Base-by-base conservation (phyloP, 2,329 filamentous ascomycete species). In the Mycosphaerella sp. region DNA sequence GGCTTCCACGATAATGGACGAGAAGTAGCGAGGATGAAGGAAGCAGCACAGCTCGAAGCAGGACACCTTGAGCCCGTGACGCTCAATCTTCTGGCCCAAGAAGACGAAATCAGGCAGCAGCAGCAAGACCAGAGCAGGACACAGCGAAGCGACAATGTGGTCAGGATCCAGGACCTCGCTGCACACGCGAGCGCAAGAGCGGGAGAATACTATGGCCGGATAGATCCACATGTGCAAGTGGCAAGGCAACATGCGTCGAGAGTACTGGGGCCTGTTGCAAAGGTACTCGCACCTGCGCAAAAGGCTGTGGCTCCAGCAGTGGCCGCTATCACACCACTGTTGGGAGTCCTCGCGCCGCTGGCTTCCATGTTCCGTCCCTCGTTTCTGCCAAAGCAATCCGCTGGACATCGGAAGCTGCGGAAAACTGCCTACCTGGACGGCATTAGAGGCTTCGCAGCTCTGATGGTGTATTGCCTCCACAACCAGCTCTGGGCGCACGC, bases 381-480 rank as follows among this genome's bases (percentile, higher is more conserved):
- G 9, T 57, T 59, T 36, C 42, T 59, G 12, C 49, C 52, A 21
- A 54, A 53, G 30, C 37, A 49, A 34, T 57, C 51, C 10, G 39
- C 45, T 4, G 53, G 53, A 18, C 49, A 41, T 36, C 32, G 45
- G 14, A 60, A 60, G 37, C 49, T 75, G 12, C 70, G 76, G 6
- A 69, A 71, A 14, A 83, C 80, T 4, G 79, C 80, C n/a, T 82
- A 79, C 58, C 72, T 83, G 16, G 83, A 86, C 58, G 83, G 83
- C 12, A 69, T 86, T 12, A 71, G 84, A 62, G 83, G 84, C 3
- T 84, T 86, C 55, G 82, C 82, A 4, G 81, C 83, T 2, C 73
- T 86, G 27, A 64, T 85, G 25, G 83, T 86, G 12, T 86, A 85
- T 64, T 72, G 76, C 58, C 79, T 82, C 47, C 80, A 84, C 64